Evolutionary conservation across 108 stramenopile genomes (phyloP).

Genomic region (Nannochloropsis salina): DNA sequence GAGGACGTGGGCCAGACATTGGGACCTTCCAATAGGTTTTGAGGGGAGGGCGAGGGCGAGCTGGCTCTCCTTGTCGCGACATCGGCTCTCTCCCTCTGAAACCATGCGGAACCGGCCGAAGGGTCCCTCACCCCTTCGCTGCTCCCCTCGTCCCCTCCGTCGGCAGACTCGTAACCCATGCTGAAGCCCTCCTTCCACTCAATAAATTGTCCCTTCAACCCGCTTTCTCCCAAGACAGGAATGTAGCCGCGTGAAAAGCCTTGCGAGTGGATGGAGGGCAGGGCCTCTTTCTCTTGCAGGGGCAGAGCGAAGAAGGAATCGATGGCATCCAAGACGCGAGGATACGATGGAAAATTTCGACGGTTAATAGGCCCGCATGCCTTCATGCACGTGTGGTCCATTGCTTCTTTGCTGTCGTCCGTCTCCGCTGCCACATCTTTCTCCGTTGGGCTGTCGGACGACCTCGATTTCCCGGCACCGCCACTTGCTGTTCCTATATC

Average conservation of each 20-base stretch:
- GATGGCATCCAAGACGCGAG: conserved; percentile 9
- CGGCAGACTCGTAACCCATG: neutral
- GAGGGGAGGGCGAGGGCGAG: no score
- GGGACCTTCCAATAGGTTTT: neutral
- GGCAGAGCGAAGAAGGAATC: neutral
- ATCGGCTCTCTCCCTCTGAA: no score
- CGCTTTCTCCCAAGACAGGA: neutral
- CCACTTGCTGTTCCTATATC: no score
- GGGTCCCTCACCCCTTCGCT: neutral
- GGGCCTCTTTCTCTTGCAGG: neutral
- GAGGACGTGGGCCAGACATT: neutral
- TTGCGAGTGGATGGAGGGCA: neutral
- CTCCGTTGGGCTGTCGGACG: neutral
- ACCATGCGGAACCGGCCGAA: no score
- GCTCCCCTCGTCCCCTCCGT: neutral
- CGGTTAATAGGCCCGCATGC: neutral
- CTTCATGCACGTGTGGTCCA: neutral
- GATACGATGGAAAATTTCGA: neutral
- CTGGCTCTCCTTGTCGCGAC: no score
- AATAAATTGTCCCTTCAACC: neutral
- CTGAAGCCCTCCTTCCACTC: conserved; percentile 7
- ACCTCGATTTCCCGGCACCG: no score
- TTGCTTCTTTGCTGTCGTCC: neutral
- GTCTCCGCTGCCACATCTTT: neutral
- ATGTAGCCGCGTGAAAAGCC: conserved; percentile 1